phyloP scores from a whole-genome alignment of 2,329 filamentous ascomycete species.

The Exophiala sp. region DNA sequence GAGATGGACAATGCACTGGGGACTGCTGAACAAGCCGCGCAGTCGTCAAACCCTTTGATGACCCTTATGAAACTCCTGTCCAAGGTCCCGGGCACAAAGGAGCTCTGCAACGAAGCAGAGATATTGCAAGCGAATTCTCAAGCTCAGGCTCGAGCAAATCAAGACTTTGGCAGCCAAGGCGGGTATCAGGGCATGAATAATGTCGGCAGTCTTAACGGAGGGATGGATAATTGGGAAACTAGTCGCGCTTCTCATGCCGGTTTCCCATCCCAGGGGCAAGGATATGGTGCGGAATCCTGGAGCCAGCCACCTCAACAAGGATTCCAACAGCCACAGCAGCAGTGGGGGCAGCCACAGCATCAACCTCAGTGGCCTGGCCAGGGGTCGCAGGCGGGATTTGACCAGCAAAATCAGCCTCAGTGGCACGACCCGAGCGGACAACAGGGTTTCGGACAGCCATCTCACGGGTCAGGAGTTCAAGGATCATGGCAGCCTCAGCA shows the following conservation, averaged over 20 bases:
- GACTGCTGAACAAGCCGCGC: conserved; percentile 54
- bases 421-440: not conserved
- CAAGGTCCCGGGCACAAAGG: conserved; percentile 67
- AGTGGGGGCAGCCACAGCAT: conserved; percentile 12
- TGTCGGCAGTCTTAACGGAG: conserved; percentile 21
- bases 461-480: conserved; percentile 1
- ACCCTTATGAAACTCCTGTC: conserved; percentile 68
- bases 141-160: conserved; percentile 56
- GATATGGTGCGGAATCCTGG: conserved; percentile 15
- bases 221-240: conserved; percentile 34
- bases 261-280: conserved; percentile 38
- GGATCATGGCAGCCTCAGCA: conserved; percentile 6
- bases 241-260: conserved; percentile 18
- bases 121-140: conserved; percentile 56
- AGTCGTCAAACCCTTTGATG: conserved; percentile 40
- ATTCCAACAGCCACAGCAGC: conserved; percentile 14
- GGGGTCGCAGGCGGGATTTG: conserved; percentile 11
- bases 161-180: conserved; percentile 32
- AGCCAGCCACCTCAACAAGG: conserved; percentile 14
- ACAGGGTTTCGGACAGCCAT: conserved; percentile 1
- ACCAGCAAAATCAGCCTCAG: conserved; percentile 10
- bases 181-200: conserved; percentile 29
- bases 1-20: conserved; percentile 70
- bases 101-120: conserved; percentile 61
- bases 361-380: conserved; percentile 13